Percentiles rank a stretch among this genome's conserved stretches.
Evolutionary conservation across 2,329 filamentous ascomycete species (phyloP).

Genomic region (Colletotrichum australisinense): DNA sequence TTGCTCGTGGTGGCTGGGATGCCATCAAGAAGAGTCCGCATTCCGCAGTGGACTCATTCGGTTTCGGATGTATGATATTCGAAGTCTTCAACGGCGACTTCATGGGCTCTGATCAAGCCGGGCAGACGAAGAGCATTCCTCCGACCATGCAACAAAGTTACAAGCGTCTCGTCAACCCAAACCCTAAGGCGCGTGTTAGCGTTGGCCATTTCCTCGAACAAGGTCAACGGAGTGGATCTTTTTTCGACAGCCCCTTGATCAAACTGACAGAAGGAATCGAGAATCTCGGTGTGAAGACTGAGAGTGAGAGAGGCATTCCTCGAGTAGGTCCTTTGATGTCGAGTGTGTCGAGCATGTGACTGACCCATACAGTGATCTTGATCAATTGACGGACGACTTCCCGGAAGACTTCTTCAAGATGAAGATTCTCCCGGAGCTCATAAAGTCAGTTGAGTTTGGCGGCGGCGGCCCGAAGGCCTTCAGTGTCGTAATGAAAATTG

Average conservation of each 20-base stretch:
- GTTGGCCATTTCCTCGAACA: constrained; percentile 91
- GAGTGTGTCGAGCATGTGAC: background rate
- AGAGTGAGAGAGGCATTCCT: constrained; percentile 88
- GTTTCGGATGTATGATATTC: constrained; percentile 84
- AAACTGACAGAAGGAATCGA: constrained; percentile 94
- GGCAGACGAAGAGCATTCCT: constrained; percentile 87
- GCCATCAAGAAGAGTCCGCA: constrained; percentile 85
- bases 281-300: constrained; percentile 87
- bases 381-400: constrained; percentile 90
- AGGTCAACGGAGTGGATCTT: constrained; percentile 82
- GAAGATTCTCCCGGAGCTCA: constrained; percentile 92
- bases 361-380: constrained; percentile 72
- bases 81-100: constrained; percentile 94
- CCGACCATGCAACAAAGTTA: constrained; percentile 91
- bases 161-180: constrained; percentile 87
- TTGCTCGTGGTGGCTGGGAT: constrained; percentile 91
- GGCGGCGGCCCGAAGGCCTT: constrained; percentile 95
- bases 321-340: constrained; percentile 56
- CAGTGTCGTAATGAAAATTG: constrained; percentile 88
- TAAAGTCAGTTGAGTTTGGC: constrained; percentile 99
- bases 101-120: constrained; percentile 79
- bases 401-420: constrained; percentile 98
- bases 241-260: constrained; percentile 94
- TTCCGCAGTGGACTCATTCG: constrained; percentile 87
- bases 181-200: constrained; percentile 88